These are phyloP conservation scores for Gossypium lobatum DNA, from an alignment of 441 rosid species.

Conservation along the genomic window DNA sequence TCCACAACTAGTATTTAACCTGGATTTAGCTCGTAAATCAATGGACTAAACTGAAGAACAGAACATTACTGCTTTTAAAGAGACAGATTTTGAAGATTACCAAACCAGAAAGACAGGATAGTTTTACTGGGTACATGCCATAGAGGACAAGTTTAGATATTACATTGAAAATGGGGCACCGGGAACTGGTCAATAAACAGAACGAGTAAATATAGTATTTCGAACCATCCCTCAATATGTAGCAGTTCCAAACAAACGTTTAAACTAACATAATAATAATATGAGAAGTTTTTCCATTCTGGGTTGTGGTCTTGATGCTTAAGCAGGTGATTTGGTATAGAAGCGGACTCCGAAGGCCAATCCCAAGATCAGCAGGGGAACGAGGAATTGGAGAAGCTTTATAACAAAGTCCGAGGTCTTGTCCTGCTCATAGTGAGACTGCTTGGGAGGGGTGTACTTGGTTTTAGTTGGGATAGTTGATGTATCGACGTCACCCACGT, in stretches of 20 bases:
- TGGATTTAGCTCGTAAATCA: background rate
- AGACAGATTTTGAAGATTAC: background rate
- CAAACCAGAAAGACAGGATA: background rate
- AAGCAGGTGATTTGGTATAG: conserved; percentile 68
- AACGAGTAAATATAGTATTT: conserved; percentile 9
- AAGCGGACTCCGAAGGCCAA: conserved; percentile 73
- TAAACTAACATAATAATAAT: conserved; percentile 21
- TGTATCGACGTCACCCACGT: conserved; percentile 61
- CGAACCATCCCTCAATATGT: conserved; percentile 11
- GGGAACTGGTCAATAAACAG: background rate
- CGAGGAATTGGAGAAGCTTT: conserved; percentile 78
- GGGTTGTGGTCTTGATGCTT: conserved; percentile 14
- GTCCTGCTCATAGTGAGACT: conserved; percentile 67
- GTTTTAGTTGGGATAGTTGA: conserved; percentile 53
- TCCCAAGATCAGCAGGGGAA: conserved; percentile 79
- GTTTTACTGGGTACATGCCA: background rate
- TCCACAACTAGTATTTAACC: background rate
- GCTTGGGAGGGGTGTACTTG: conserved; percentile 53
- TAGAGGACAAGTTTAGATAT: background rate
- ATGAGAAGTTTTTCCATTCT: conserved; percentile 13
- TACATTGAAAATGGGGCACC: background rate
- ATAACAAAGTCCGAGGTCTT: conserved; percentile 61
- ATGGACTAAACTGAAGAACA: background rate
- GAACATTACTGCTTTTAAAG: background rate
- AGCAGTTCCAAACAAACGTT: conserved; percentile 15